Conservation (phyloP, 2,329 filamentous ascomycete genomes). For the Stachybotrys echinatus region DNA sequence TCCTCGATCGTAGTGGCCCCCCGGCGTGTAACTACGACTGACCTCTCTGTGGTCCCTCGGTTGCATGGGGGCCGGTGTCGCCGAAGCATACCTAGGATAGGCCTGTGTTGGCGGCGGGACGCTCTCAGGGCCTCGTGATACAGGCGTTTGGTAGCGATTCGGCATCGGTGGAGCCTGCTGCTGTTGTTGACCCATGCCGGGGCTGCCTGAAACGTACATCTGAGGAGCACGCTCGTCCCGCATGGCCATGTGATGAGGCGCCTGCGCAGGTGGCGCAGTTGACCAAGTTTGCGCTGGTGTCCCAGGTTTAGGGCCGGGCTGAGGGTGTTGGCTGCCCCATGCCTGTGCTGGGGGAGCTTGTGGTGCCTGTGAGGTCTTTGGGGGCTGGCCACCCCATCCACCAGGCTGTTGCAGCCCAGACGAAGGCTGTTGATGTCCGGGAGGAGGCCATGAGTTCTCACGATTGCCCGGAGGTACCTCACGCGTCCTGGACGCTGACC, state of each 20-base stretch:
- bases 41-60: conserved; percentile 36
- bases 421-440: conserved; percentile 14
- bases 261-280: conserved; percentile 24
- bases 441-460: conserved; percentile 28
- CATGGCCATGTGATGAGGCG: conserved; percentile 26
- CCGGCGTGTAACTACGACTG: conserved; percentile 41
- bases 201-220: conserved; percentile 24
- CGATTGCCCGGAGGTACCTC: conserved; percentile 33
- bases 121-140: conserved; percentile 34
- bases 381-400: conserved; percentile 23
- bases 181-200: conserved; percentile 20
- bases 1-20: conserved; percentile 34
- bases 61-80: conserved; percentile 33
- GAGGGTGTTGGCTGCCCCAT: conserved; percentile 25
- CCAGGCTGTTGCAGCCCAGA: conserved; percentile 16
- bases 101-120: conserved; percentile 31
- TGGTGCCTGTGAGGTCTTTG: conserved; percentile 27
- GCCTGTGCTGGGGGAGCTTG: conserved; percentile 23
- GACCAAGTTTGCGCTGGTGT: conserved; percentile 27
- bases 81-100: conserved; percentile 39
- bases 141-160: conserved; percentile 30
- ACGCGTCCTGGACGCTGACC: conserved; percentile 35
- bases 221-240: conserved; percentile 32
- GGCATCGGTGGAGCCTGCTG: conserved; percentile 31
- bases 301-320: conserved; percentile 23